These are phyloP conservation scores for Cyclotella distinguenda DNA, from an alignment of 108 stramenopile genomes.

Conservation along the genomic window DNA sequence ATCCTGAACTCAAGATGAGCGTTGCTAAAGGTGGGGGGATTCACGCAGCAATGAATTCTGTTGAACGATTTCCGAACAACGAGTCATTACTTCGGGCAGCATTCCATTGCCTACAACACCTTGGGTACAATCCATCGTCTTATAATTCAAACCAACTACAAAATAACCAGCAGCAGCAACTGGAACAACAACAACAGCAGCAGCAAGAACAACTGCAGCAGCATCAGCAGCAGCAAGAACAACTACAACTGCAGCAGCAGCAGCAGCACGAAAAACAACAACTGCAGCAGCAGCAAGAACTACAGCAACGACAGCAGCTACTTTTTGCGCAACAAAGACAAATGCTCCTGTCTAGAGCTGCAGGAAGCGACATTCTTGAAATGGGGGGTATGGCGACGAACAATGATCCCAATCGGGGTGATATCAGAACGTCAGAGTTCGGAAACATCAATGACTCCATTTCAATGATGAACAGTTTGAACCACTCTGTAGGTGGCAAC, in stretches of 20 bases:
- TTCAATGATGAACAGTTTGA: too few species aligned
- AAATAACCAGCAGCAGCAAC: constrained; percentile 14
- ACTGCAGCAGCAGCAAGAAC: background rate
- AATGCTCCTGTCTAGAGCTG: constrained; percentile 5
- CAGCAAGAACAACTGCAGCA: background rate
- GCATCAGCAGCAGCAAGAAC: background rate
- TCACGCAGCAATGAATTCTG: constrained; percentile 43
- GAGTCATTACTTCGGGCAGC: constrained; percentile 40
- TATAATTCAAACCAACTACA: constrained; percentile 16
- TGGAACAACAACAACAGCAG: constrained; percentile 5
- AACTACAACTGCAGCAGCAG: background rate
- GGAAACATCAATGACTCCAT: too few species aligned
- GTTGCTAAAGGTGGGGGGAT: constrained; percentile 34
- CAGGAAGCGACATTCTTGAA: background rate
- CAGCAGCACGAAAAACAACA: background rate
- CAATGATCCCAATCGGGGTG: constrained; percentile 1
- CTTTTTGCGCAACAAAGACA: constrained; percentile 4
- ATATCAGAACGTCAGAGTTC: too few species aligned
- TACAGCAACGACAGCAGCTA: constrained; percentile 1
- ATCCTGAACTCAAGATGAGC: constrained; percentile 24
- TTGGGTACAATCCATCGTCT: constrained; percentile 39
- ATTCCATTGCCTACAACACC: constrained; percentile 38
- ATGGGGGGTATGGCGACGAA: background rate
- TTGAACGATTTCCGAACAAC: constrained; percentile 35
- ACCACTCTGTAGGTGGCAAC: background rate